phyloP scores from a whole-genome alignment of 1,284 basidiomycete species.

The Ganoderma lucidum region DNA sequence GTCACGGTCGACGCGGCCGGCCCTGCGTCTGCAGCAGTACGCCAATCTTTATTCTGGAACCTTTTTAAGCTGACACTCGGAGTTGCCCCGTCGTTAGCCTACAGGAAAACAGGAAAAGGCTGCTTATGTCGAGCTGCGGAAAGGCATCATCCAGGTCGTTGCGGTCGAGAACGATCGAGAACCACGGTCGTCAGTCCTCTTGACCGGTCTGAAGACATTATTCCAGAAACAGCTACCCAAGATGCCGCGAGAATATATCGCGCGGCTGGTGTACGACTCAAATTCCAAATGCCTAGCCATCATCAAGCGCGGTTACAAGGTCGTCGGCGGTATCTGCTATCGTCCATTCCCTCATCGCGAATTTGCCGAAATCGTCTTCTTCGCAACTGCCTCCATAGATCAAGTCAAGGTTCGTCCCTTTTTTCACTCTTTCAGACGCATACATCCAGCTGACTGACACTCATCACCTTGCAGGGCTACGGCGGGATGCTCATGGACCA shows the following conservation, averaged over 20 bases:
- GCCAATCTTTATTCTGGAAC: slow-evolving; percentile 24
- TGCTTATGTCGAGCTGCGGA: slow-evolving; percentile 84
- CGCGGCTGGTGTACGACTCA: slow-evolving; percentile 91
- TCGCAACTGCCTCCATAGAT: slow-evolving; percentile 95
- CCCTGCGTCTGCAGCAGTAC: slow-evolving; percentile 56
- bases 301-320: slow-evolving; percentile 94
- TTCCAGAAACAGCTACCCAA: slow-evolving; percentile 99
- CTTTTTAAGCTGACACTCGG: slow-evolving; percentile 18
- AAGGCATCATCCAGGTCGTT: slow-evolving; percentile 85
- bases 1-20: slow-evolving; percentile 76
- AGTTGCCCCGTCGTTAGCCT: slow-evolving; percentile 45
- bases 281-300: slow-evolving; percentile 95
- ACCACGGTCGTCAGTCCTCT: slow-evolving; percentile 82
- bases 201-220: slow-evolving; percentile 95
- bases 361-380: slow-evolving; percentile 99
- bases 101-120: slow-evolving; percentile 74
- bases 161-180: slow-evolving; percentile 88
- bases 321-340: slow-evolving; percentile 98
- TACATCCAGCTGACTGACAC: slow-evolving; percentile 70
- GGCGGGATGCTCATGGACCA: slow-evolving; percentile 99
- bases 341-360: slow-evolving; percentile 94
- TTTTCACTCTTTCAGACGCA: slow-evolving; percentile 46
- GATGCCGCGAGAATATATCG: slow-evolving; percentile 99
- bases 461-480: slow-evolving; percentile 78
- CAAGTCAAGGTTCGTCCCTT: slow-evolving; percentile 88